A percentile compares a stretch with the other conserved stretches of the same genome.
Evolutionary conservation across 768 basidiomycete species (phyloP).

Genomic region (Podaxis sp.): DNA sequence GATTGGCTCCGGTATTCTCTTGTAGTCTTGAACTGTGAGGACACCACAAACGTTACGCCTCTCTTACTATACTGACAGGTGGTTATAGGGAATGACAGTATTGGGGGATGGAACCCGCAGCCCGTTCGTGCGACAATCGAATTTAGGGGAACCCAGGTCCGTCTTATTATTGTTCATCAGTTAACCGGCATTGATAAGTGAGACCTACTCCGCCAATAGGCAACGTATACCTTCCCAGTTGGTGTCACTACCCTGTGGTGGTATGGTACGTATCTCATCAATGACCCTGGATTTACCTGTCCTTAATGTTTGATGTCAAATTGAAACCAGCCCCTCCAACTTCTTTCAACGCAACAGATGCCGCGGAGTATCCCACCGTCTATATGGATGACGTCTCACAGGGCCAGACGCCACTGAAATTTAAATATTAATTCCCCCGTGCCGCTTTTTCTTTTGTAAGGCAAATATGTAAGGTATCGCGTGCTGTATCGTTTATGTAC

Average conservation of each 20-base stretch:
- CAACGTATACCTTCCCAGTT: constrained; percentile 68
- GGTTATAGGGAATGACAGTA: constrained; percentile 43
- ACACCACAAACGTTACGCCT: background rate
- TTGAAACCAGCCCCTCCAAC: background rate
- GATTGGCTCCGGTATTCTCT: constrained; percentile 68
- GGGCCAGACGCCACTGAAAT: constrained; percentile 1
- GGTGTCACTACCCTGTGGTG: constrained; percentile 59
- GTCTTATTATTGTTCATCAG: constrained; percentile 8
- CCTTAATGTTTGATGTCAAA: background rate
- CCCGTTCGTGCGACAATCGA: constrained; percentile 59
- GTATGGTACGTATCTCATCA: constrained; percentile 29
- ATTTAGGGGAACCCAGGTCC: constrained; percentile 60
- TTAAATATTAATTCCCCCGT: background rate
- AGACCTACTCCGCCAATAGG: constrained; percentile 31
- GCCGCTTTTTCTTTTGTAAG: background rate
- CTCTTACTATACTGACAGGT: background rate
- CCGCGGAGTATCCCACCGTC: background rate
- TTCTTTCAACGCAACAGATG: background rate
- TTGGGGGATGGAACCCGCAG: constrained; percentile 51
- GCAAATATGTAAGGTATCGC: background rate
- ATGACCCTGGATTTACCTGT: too few relatives aligned
- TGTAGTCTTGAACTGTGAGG: constrained; percentile 65
- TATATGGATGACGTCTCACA: background rate
- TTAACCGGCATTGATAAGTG: background rate
- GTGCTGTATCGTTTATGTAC: background rate